Conservation (phyloP, 192 early-diverging fungal genomes). For the Entophlyctis helioformis region DNA sequence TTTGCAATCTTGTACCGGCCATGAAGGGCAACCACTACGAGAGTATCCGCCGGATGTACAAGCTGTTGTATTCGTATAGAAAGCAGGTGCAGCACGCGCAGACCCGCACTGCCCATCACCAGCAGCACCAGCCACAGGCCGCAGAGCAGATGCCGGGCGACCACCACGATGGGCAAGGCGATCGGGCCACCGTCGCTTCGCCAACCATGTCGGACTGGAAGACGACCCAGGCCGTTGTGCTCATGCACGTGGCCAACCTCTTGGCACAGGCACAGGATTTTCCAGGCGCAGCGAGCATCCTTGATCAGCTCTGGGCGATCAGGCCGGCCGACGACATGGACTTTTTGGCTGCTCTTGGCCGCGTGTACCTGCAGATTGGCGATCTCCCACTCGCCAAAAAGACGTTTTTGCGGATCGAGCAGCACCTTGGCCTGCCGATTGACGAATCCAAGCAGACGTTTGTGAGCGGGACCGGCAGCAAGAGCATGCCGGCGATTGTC, state of each 20-base stretch:
- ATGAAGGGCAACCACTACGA: slow-evolving; percentile 15
- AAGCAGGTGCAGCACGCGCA: not conserved
- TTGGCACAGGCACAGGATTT: slow-evolving; percentile 18
- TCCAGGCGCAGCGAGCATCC: slow-evolving; percentile 8
- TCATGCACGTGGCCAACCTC: slow-evolving; percentile 12
- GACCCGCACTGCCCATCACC: slow-evolving; percentile 1
- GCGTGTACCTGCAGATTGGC: slow-evolving; percentile 26
- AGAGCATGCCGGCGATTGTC: not conserved
- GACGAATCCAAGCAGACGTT: too few relatives aligned
- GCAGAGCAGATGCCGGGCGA: not conserved
- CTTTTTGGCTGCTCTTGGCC: slow-evolving; percentile 12
- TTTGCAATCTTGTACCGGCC: slow-evolving; percentile 7
- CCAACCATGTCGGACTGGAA: not conserved
- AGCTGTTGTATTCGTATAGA: slow-evolving; percentile 5
- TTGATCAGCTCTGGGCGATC: slow-evolving; percentile 1
- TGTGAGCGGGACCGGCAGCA: too few relatives aligned
- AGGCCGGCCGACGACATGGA: slow-evolving; percentile 2
- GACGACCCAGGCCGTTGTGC: not conserved
- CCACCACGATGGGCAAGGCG: not conserved
- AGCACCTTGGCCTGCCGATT: not conserved
- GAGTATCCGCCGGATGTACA: slow-evolving; percentile 13
- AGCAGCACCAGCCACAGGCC: too few relatives aligned
- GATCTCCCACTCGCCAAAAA: slow-evolving; percentile 9
- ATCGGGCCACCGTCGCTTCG: not conserved
- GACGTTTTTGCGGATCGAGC: not conserved